Percentiles rank a stretch among this genome's conserved stretches.
phyloP scores from a whole-genome alignment of 306 rosid species.

The Astragalus glycyphyllos region DNA sequence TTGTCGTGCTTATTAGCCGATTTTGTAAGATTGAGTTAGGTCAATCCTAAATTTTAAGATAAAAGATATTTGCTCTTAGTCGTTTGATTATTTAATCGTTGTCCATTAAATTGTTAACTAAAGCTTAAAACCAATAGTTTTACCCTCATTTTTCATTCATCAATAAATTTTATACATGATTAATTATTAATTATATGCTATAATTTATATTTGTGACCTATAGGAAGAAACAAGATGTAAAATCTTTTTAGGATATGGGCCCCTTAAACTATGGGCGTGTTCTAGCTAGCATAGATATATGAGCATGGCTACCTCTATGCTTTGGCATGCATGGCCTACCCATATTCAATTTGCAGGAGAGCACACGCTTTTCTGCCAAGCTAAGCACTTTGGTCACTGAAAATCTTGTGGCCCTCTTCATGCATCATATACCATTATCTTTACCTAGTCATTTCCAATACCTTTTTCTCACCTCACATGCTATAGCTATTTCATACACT shows the following conservation, averaged over 20 bases:
- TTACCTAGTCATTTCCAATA: conserved; percentile 17
- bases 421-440: not conserved
- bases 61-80: too few species aligned
- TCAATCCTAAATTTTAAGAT: too few species aligned
- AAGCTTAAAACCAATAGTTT: too few species aligned
- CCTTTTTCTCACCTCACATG: conserved; percentile 13
- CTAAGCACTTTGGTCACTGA: conserved; percentile 36
- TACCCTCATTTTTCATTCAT: too few species aligned
- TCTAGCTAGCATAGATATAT: conserved; percentile 22
- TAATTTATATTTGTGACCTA: not conserved
- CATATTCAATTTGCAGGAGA: not conserved
- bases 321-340: conserved; percentile 27
- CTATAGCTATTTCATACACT: not conserved
- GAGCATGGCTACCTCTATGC: not conserved
- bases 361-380: conserved; percentile 27
- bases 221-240: conserved; percentile 40
- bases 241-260: conserved; percentile 40
- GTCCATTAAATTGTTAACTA: too few species aligned
- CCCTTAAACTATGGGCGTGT: conserved; percentile 35
- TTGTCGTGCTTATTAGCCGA: too few species aligned
- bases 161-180: too few species aligned
- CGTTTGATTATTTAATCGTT: too few species aligned
- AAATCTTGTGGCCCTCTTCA: conserved; percentile 39
- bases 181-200: too few species aligned
- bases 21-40: too few species aligned